Evolutionary conservation across 2,329 filamentous ascomycete genomes (phyloP).

Genomic region (Paecilomyces dactylethromorphus): DNA sequence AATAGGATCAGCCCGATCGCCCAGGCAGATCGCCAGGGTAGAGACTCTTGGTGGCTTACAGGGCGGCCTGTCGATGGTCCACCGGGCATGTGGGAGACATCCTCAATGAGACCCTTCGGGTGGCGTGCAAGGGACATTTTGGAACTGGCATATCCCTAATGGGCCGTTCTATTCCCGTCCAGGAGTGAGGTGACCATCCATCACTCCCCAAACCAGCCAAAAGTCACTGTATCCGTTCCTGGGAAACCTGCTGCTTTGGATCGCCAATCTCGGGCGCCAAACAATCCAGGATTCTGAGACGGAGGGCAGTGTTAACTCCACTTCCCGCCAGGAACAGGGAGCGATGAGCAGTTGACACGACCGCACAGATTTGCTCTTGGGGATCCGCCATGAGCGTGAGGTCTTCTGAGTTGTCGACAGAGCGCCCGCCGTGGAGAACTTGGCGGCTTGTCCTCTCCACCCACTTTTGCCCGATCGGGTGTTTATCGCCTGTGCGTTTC

Average conservation of each 20-base stretch:
- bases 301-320: not conserved
- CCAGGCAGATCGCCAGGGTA: slow-evolving; percentile 1
- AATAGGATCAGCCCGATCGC: slow-evolving; percentile 1
- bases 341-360: not conserved
- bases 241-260: not conserved
- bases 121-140: not conserved
- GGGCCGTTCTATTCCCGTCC: not conserved
- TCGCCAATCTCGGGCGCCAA: not conserved
- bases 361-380: no score
- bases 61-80: not conserved
- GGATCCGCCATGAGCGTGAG: no score
- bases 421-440: not conserved
- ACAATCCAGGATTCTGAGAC: not conserved
- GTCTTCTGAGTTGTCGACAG: not conserved
- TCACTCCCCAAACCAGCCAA: not conserved
- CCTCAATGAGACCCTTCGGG: not conserved
- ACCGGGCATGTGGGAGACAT: not conserved
- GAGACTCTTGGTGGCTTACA: not conserved
- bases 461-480: not conserved
- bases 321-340: not conserved
- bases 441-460: not conserved
- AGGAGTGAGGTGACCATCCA: not conserved
- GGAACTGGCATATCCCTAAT: not conserved
- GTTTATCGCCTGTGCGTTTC: not conserved
- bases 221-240: not conserved